phyloP scores from a whole-genome alignment of 345 rosid species.

The Salix arbutifolia region DNA sequence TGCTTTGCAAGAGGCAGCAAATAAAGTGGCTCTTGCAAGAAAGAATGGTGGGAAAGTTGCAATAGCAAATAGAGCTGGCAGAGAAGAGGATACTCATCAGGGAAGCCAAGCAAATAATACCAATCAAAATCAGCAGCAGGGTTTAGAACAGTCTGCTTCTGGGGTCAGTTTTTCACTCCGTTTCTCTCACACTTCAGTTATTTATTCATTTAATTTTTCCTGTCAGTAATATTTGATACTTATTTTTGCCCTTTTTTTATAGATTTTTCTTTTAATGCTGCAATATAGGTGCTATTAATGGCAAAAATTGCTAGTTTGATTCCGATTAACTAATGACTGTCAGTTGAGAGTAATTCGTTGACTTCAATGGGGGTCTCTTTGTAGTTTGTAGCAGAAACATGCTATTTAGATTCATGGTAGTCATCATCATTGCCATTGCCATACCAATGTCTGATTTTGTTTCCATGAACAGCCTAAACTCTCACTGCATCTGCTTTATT shows the following conservation, averaged over 20 bases:
- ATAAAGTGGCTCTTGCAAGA: constrained; percentile 26
- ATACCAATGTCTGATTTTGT: too few species aligned
- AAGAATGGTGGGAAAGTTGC: constrained; percentile 10
- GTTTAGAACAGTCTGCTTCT: constrained; percentile 13
- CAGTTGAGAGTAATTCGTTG: too few species aligned
- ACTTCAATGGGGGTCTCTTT: too few species aligned
- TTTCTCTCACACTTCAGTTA: neutral
- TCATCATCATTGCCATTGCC: too few species aligned
- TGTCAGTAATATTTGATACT: neutral
- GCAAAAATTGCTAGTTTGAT: too few species aligned
- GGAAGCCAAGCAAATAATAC: constrained; percentile 1
- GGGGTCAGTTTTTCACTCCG: constrained; percentile 11
- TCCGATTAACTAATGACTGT: too few species aligned
- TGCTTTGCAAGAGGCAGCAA: constrained; percentile 49
- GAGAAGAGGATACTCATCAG: neutral
- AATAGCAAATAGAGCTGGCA: neutral
- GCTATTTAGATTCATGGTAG: too few species aligned
- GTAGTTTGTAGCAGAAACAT: too few species aligned
- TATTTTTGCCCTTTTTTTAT: neutral
- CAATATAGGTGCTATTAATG: neutral
- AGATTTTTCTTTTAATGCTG: neutral
- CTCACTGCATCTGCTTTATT: too few species aligned
- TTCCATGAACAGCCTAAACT: too few species aligned
- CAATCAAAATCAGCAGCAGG: constrained; percentile 2
- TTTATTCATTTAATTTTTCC: neutral